phyloP scores from a whole-genome alignment of 495 filamentous ascomycete genomes.

The Aspergillus sparsus region DNA sequence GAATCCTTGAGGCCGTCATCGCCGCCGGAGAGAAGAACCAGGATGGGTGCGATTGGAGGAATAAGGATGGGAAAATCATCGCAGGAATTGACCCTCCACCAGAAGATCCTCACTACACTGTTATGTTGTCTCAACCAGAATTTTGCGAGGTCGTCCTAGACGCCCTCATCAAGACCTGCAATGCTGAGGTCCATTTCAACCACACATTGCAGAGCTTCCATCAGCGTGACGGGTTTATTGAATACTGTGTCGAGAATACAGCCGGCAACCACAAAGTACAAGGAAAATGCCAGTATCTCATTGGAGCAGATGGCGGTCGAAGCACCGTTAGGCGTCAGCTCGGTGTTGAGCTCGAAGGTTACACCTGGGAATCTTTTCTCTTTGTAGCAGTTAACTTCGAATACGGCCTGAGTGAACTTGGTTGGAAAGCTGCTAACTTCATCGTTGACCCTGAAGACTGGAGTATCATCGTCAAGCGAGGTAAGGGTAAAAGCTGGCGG shows the following conservation, averaged over 20 bases:
- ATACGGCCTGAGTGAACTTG: neutral
- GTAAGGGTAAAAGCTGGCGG: constrained; percentile 1
- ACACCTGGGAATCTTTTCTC: neutral
- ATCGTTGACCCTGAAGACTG: neutral
- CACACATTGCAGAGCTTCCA: neutral
- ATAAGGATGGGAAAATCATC: neutral
- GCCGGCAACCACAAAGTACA: neutral
- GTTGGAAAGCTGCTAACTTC: constrained; percentile 2
- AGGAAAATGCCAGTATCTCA: neutral
- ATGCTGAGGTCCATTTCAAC: neutral
- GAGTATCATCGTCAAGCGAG: neutral
- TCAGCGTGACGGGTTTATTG: neutral
- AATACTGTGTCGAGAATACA: neutral
- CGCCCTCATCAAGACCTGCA: neutral
- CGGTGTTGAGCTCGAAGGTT: neutral
- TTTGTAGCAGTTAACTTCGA: neutral
- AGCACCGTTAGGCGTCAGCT: neutral
- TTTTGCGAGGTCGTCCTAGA: neutral
- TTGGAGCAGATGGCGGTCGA: neutral
- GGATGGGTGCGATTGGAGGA: constrained; percentile 4
- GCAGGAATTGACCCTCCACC: neutral
- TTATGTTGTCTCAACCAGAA: neutral
- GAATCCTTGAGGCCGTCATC: neutral
- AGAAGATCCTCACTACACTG: neutral
- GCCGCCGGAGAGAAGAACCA: constrained; percentile 1